Evolutionary conservation across 768 basidiomycete species (phyloP).

Genomic region (Brasilioporus rufonigricans): DNA sequence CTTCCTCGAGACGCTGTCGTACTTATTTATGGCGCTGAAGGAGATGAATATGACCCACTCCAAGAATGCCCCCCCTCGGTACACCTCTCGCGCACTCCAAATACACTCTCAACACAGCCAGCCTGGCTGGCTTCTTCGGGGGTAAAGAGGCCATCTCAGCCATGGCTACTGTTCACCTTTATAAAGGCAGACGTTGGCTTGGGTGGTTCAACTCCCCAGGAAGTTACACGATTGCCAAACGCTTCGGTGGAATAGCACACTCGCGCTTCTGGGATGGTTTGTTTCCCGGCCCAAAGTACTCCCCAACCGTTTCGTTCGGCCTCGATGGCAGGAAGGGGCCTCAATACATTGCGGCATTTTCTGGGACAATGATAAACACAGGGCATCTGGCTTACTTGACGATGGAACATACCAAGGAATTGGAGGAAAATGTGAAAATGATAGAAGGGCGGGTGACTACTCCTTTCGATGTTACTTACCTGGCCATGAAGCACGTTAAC

Average conservation of each 20-base stretch:
- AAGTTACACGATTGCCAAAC: constrained; percentile 31
- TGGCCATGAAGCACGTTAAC: too few relatives aligned
- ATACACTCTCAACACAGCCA: constrained; percentile 28
- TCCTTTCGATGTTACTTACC: constrained; percentile 14
- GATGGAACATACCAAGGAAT: too few relatives aligned
- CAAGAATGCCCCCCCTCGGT: constrained; percentile 12
- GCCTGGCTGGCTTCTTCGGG: constrained; percentile 37
- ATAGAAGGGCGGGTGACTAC: constrained; percentile 12
- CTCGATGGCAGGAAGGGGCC: too few relatives aligned
- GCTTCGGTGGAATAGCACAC: constrained; percentile 31
- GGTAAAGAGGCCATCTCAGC: constrained; percentile 34
- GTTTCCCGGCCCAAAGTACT: too few relatives aligned
- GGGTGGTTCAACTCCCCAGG: too few relatives aligned
- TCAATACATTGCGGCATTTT: constrained; percentile 24
- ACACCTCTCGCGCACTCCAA: constrained; percentile 3
- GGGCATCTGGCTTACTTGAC: too few relatives aligned
- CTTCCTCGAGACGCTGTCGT: too few relatives aligned
- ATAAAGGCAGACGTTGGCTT: too few relatives aligned
- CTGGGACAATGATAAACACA: constrained; percentile 23
- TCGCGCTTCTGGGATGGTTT: too few relatives aligned
- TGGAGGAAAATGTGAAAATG: too few relatives aligned
- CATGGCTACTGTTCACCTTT: constrained; percentile 16
- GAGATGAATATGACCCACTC: too few relatives aligned
- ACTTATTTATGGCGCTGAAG: too few relatives aligned
- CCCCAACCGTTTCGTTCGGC: constrained; percentile 27